Conservation (phyloP, 106 monocot species). For the Platanthera zijinensis region DNA sequence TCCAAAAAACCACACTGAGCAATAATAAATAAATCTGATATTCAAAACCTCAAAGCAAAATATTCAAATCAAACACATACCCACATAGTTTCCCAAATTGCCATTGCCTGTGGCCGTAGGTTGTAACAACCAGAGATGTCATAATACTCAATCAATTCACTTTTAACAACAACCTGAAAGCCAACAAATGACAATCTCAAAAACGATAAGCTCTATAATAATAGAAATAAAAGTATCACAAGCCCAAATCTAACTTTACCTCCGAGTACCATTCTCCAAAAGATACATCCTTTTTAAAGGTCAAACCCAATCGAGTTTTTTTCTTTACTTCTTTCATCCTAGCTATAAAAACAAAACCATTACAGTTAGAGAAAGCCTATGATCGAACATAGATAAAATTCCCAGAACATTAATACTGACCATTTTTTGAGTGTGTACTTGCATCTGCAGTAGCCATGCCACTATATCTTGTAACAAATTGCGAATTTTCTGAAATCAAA, state of each 20-base stretch:
- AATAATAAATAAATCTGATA: constrained; percentile 2
- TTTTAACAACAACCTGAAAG: constrained; percentile 68
- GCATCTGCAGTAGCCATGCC: no score
- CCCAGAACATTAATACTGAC: background rate
- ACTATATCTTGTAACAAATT: background rate
- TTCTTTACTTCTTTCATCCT: constrained; percentile 95
- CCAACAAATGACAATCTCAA: background rate
- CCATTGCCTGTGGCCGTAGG: constrained; percentile 73
- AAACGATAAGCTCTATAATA: background rate
- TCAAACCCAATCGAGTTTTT: constrained; percentile 73
- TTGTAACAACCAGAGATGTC: constrained; percentile 94
- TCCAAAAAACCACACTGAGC: background rate
- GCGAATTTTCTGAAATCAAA: constrained; percentile 1
- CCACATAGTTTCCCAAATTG: constrained; percentile 71
- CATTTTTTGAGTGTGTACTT: constrained; percentile 2
- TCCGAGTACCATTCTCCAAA: constrained; percentile 99
- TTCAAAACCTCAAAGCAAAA: background rate
- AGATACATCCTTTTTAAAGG: constrained; percentile 80
- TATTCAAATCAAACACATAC: constrained; percentile 16
- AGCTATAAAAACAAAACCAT: constrained; percentile 18
- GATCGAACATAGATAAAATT: background rate
- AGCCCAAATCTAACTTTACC: constrained; percentile 20
- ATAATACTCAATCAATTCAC: constrained; percentile 94
- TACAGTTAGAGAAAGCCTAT: background rate
- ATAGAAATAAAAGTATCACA: background rate